Conservation (phyloP, 345 rosid genomes). For the Chamaenerion angustifolium region DNA sequence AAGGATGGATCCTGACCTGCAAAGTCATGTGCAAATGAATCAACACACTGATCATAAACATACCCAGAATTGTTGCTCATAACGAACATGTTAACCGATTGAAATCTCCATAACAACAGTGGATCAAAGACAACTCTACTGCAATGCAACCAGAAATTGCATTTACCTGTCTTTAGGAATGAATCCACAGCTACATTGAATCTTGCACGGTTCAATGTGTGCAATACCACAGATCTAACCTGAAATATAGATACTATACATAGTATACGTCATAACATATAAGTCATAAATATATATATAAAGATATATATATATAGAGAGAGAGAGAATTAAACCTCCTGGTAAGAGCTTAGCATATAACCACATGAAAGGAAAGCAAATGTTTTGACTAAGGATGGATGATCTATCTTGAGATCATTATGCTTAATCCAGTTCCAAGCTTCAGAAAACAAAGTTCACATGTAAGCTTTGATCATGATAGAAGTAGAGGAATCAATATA, state of each 20-base stretch:
- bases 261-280: too few species aligned
- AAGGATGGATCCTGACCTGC: conserved; percentile 83
- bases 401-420: too few species aligned
- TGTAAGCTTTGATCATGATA: conserved; percentile 6
- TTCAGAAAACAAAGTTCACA: conserved; percentile 15
- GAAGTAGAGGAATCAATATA: background rate
- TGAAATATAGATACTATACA: conserved; percentile 16
- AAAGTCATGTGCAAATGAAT: conserved; percentile 11
- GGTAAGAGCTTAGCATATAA: too few species aligned
- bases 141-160: conserved; percentile 8
- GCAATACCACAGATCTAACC: conserved; percentile 91
- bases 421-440: too few species aligned
- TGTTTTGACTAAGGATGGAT: too few species aligned
- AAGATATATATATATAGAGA: background rate
- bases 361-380: too few species aligned
- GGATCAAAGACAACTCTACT: background rate
- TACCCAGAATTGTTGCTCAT: too few species aligned
- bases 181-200: conserved; percentile 90
- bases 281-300: too few species aligned
- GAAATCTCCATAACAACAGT: too few species aligned
- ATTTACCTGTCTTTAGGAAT: conserved; percentile 73
- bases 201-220: conserved; percentile 81
- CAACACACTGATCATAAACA: conserved; percentile 1
- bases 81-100: too few species aligned
- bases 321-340: conserved; percentile 38